Base-by-base conservation (phyloP, 495 filamentous ascomycete genomes). In the Paragyromitra xinjiangensis region DNA sequence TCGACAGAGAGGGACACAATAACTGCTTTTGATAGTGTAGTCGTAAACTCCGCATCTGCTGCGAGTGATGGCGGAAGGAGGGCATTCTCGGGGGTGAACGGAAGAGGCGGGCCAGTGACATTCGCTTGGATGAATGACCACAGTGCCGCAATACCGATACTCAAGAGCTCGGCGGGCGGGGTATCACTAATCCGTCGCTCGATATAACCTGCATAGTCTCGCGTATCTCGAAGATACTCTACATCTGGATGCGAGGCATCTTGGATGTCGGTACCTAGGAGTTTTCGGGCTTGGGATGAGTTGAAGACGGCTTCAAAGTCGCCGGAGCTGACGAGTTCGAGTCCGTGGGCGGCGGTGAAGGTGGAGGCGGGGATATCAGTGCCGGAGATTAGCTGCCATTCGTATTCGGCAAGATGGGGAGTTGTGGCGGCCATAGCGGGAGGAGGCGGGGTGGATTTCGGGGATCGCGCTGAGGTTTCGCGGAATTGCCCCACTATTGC, bases 121-220 rank as follows among this genome's bases (percentile, higher is more conserved):
- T 93, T 98, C 0, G 90, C 90, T 78, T 98, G 95, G 24, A 98
- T 83, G 83, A 98, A 98, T n/a, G 89, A 88, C 80, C 92, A 88
- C 24, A 98, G 86, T 0, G 93, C 90, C 1, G 91, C 90, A 16
- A 91, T 84, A 22, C 89, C 94, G 56, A 95, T 84, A 26, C 34
- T 44, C 42, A 83, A 51, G 8, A 83, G 48, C 9, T 19, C 34
- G 2, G 58, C 69, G 5, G 64, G 40, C n/a, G 66, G 40, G n/a
- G 63, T 64, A 8, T 51, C 65, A 0, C 22, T 14, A 11, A 69
- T 71, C 9, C 71, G 37, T 0, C 61, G 45, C 44, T 70, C 51
- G 0, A 82, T 14, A 53, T 79, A 80, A 16, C 48, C 66, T 2
- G 68, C 16, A 24, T 82, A 82, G 72, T 82, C 80, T 6, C 39